Evolutionary conservation across 2,329 filamentous ascomycete species (phyloP).

Genomic region (Penicillium italicum): DNA sequence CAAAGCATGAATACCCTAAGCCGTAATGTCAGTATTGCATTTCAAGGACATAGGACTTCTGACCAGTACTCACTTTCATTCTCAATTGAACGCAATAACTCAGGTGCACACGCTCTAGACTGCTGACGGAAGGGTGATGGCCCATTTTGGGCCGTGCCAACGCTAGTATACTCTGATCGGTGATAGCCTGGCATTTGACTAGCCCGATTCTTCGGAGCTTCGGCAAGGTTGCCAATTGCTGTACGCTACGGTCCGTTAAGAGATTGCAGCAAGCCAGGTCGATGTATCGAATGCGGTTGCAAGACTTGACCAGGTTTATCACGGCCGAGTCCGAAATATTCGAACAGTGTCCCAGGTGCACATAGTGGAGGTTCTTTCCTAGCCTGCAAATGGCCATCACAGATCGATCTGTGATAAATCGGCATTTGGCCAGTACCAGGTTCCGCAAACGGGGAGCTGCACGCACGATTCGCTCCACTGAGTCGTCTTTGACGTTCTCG

Average conservation of each 20-base stretch:
- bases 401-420: constrained; percentile 83
- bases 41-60: background rate
- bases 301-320: constrained; percentile 74
- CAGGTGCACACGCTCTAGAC: constrained; percentile 86
- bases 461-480: constrained; percentile 82
- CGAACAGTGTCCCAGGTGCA: constrained; percentile 89
- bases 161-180: constrained; percentile 81
- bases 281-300: constrained; percentile 94
- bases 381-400: constrained; percentile 83
- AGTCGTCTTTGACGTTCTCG: constrained; percentile 74
- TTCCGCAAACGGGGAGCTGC: constrained; percentile 86
- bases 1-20: constrained; percentile 79
- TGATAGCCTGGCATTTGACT: constrained; percentile 89
- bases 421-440: constrained; percentile 89
- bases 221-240: constrained; percentile 76
- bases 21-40: background rate
- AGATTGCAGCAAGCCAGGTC: constrained; percentile 92
- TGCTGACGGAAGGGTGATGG: constrained; percentile 60
- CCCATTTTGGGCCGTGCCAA: constrained; percentile 63
- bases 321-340: constrained; percentile 89
- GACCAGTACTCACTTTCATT: constrained; percentile 60
- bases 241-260: constrained; percentile 83
- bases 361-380: constrained; percentile 94
- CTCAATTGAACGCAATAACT: constrained; percentile 90
- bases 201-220: constrained; percentile 93